phyloP scores from a whole-genome alignment of 345 rosid genomes.

The Brassica incana region DNA sequence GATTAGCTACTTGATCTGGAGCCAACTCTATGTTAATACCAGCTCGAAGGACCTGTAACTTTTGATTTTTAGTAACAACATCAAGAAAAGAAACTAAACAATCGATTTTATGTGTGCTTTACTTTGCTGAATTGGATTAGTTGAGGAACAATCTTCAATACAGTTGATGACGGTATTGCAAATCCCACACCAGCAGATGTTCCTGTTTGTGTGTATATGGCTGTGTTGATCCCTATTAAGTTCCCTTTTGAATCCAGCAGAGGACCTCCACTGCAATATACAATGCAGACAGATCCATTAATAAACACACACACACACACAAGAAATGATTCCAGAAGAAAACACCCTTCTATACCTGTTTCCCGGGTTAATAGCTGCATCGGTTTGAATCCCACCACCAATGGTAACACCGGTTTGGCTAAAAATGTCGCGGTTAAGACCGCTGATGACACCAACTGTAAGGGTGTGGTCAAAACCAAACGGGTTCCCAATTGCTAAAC shows the following conservation, averaged over 20 bases:
- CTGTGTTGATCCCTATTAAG: slow-evolving; percentile 88
- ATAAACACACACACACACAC: neutral
- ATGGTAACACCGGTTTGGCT: slow-evolving; percentile 91
- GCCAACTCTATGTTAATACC: slow-evolving; percentile 85
- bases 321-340: neutral
- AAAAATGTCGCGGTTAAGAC: slow-evolving; percentile 86
- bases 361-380: slow-evolving; percentile 98
- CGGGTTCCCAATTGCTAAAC: slow-evolving; percentile 95
- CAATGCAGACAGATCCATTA: slow-evolving; percentile 7
- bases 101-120: slow-evolving; percentile 31
- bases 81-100: neutral
- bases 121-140: slow-evolving; percentile 83
- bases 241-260: slow-evolving; percentile 87
- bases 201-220: slow-evolving; percentile 92
- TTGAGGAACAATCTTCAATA: slow-evolving; percentile 87
- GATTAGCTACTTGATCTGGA: slow-evolving; percentile 81
- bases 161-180: slow-evolving; percentile 93
- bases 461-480: slow-evolving; percentile 98
- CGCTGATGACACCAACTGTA: slow-evolving; percentile 90
- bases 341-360: slow-evolving; percentile 58
- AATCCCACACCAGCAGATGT: slow-evolving; percentile 97
- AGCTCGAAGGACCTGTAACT: slow-evolving; percentile 70
- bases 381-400: slow-evolving; percentile 97
- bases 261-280: slow-evolving; percentile 83
- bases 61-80: slow-evolving; percentile 27